A percentile compares a stretch with the other conserved stretches of the same genome.
These are phyloP conservation scores for Coemansia aciculifera DNA, from an alignment of 192 early-diverging fungal species.

Conservation along the genomic window DNA sequence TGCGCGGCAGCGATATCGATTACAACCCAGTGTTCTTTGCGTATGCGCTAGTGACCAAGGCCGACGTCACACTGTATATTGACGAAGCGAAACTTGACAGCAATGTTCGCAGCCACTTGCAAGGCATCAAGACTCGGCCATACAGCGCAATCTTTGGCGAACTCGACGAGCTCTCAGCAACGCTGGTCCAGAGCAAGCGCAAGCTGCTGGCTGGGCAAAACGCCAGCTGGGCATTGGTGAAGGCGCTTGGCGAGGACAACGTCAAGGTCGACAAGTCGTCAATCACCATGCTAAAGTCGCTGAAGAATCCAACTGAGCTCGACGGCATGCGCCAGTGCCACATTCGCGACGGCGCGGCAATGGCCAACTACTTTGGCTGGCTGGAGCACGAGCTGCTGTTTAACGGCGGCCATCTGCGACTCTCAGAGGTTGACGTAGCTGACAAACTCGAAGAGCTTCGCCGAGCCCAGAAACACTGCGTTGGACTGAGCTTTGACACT, in stretches of 20 bases:
- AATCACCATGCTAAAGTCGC: conserved; percentile 79
- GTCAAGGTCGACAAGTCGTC: conserved; percentile 65
- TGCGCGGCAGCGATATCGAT: conserved; percentile 92
- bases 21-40: conserved; percentile 98
- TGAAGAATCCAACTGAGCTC: conserved; percentile 90
- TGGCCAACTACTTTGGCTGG: conserved; percentile 91
- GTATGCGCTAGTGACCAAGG: conserved; percentile 79
- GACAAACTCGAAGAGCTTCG: conserved; percentile 81
- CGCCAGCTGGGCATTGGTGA: conserved; percentile 72
- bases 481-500: conserved; percentile 94
- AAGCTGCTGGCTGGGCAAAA: conserved; percentile 66
- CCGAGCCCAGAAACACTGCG: conserved; percentile 73
- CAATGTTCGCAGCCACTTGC: conserved; percentile 65
- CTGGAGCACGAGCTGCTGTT: conserved; percentile 83
- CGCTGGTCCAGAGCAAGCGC: conserved; percentile 17
- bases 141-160: conserved; percentile 82
- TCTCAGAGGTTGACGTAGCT: conserved; percentile 88
- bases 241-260: conserved; percentile 68
- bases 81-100: conserved; percentile 69
- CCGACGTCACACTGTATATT: conserved; percentile 72
- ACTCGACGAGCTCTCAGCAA: conserved; percentile 48
- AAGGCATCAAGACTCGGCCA: conserved; percentile 64
- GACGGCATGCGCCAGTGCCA: conserved; percentile 93
- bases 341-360: conserved; percentile 83
- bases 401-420: conserved; percentile 56